These are phyloP conservation scores for Pseudocercospora eumusae DNA, from an alignment of 2,329 filamentous ascomycete genomes.

Conservation along the genomic window DNA sequence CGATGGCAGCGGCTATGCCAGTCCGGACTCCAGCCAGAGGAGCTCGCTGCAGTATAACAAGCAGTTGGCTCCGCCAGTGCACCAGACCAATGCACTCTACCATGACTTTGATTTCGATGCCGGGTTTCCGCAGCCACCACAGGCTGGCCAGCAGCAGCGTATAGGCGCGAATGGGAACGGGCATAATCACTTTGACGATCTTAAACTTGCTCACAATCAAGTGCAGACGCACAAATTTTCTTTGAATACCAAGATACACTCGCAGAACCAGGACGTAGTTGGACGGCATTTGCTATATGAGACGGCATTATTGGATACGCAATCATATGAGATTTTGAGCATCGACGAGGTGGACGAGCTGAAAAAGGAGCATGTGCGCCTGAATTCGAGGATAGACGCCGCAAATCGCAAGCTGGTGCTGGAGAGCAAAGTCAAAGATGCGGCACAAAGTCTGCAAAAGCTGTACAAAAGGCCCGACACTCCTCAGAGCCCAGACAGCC, in stretches of 20 bases:
- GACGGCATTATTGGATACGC: conserved; percentile 87
- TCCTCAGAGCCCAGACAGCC: conserved; percentile 50
- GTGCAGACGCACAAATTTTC: conserved; percentile 32
- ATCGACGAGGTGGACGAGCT: conserved; percentile 88
- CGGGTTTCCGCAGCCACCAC: conserved; percentile 21
- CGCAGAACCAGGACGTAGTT: conserved; percentile 57
- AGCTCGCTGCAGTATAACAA: conserved; percentile 19
- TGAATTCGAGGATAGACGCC: conserved; percentile 77
- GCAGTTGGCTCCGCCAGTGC: conserved; percentile 13
- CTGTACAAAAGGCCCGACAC: conserved; percentile 60
- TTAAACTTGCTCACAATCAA: conserved; percentile 30
- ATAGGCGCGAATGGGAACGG: conserved; percentile 16
- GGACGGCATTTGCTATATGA: conserved; percentile 91
- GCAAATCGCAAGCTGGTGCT: conserved; percentile 80
- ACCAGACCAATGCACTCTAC: conserved; percentile 26
- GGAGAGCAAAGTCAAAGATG: conserved; percentile 92
- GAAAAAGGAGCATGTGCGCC: conserved; percentile 78
- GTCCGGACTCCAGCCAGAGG: conserved; percentile 19
- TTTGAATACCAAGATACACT: conserved; percentile 33
- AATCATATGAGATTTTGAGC: conserved; percentile 78
- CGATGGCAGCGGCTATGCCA: conserved; percentile 35
- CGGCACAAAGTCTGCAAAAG: conserved; percentile 80
- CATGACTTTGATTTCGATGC: conserved; percentile 32
- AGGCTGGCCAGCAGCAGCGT: conserved; percentile 11
- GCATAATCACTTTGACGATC: conserved; percentile 27